Evolutionary conservation across 345 rosid species (phyloP).

Genomic region (Rhizophora apiculata): DNA sequence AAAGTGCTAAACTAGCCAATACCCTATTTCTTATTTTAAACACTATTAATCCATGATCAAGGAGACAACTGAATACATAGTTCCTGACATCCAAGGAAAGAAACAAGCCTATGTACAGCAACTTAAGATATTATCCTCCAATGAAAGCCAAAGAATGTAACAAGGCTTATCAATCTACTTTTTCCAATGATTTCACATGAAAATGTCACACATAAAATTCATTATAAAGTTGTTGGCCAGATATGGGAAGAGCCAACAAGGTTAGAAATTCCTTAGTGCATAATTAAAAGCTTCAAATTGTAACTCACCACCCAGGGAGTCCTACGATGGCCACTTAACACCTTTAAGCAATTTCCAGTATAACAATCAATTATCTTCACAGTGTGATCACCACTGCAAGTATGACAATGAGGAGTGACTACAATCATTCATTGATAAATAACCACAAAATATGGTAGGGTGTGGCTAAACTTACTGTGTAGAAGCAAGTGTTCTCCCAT

Average conservation of each 20-base stretch:
- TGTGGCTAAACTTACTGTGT: conserved; percentile 57
- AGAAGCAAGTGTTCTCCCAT: conserved; percentile 76
- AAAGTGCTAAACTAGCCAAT: too few relatives aligned
- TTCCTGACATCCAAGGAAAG: too few relatives aligned
- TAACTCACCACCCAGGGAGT: conserved; percentile 99
- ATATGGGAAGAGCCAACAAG: not conserved
- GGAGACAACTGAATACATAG: too few relatives aligned
- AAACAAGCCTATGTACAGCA: too few relatives aligned
- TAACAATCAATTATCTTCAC: conserved; percentile 86
- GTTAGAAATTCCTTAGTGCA: not conserved
- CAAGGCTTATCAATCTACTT: too few relatives aligned
- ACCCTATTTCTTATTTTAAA: too few relatives aligned
- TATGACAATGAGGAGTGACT: not conserved
- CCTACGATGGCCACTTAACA: conserved; percentile 88
- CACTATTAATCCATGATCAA: too few relatives aligned
- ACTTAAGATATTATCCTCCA: too few relatives aligned
- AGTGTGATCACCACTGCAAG: conserved; percentile 80
- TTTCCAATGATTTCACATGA: not conserved
- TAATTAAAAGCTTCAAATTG: not conserved
- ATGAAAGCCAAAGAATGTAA: too few relatives aligned
- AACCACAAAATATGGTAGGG: not conserved
- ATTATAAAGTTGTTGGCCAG: not conserved
- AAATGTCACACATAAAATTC: not conserved
- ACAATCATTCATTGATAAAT: conserved; percentile 1
- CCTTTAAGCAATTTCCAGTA: conserved; percentile 86